Evolutionary conservation across 805 yeast species (phyloP).

Genomic region (Pichia nanzhaoensis): DNA sequence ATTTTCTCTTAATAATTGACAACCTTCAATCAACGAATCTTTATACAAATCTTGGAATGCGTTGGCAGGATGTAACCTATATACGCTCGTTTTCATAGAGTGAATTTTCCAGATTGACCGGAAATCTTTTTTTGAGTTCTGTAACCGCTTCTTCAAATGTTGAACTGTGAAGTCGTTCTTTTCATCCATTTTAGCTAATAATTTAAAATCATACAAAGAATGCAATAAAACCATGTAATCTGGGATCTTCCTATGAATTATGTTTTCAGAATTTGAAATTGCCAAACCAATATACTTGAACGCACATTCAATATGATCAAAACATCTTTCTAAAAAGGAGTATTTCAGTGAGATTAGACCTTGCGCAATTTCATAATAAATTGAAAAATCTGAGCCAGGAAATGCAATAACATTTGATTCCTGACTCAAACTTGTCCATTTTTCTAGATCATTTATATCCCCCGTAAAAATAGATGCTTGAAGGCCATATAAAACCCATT

Average conservation of each 20-base stretch:
- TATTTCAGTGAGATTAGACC: conserved; percentile 43
- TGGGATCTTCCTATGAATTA: conserved; percentile 45
- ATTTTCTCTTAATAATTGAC: conserved; percentile 60
- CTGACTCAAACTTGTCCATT: conserved; percentile 57
- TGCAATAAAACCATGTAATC: conserved; percentile 49
- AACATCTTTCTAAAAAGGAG: conserved; percentile 30
- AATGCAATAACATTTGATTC: conserved; percentile 25
- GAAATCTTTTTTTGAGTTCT: conserved; percentile 31
- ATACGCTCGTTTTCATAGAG: conserved; percentile 36
- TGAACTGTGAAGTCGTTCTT: conserved; percentile 14
- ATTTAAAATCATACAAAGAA: conserved; percentile 51
- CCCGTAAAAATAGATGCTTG: conserved; percentile 71
- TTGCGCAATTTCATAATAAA: conserved; percentile 60
- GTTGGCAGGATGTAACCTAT: conserved; percentile 21
- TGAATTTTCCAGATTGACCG: conserved; percentile 41
- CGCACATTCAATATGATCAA: conserved; percentile 41
- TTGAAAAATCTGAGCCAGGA: conserved; percentile 47
- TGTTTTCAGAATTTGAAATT: conserved; percentile 41
- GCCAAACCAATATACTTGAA: conserved; percentile 55
- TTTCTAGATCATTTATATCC: conserved; percentile 38
- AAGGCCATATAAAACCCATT: conserved; percentile 62
- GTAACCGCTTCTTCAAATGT: conserved; percentile 18
- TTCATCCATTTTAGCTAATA: conserved; percentile 25
- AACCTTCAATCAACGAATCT: conserved; percentile 50
- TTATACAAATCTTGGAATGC: conserved; percentile 32